phyloP scores from a whole-genome alignment of 257 asterid genomes.

The Schizonepeta tenuifolia region DNA sequence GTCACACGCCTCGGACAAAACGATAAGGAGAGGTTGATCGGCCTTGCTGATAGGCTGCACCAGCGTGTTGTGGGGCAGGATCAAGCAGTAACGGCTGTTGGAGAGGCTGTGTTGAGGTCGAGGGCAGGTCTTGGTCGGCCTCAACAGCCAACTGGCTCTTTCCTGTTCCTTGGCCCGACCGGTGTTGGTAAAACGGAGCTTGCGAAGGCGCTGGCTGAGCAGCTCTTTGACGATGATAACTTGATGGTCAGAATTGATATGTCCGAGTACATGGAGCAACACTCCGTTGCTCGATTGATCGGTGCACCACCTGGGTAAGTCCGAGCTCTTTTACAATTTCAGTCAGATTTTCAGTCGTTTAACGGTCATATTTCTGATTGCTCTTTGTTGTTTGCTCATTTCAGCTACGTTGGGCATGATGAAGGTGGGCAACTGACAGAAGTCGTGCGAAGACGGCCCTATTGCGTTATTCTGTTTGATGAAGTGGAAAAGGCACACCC shows the following conservation, averaged over 20 bases:
- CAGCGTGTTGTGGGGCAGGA: conserved; percentile 72
- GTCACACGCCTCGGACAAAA: conserved; percentile 91
- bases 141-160: conserved; percentile 91
- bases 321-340: neutral
- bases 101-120: conserved; percentile 88
- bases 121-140: conserved; percentile 89
- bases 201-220: conserved; percentile 92
- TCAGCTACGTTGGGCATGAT: conserved; percentile 89
- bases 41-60: conserved; percentile 66
- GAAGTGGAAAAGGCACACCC: conserved; percentile 93
- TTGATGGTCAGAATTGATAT: conserved; percentile 81
- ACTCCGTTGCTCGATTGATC: conserved; percentile 80
- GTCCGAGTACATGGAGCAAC: conserved; percentile 99
- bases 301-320: conserved; percentile 98
- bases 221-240: conserved; percentile 81
- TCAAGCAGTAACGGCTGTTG: conserved; percentile 74
- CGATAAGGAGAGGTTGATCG: conserved; percentile 76
- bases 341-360: neutral
- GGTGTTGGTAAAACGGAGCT: conserved; percentile 98
- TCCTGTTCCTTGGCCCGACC: conserved; percentile 91
- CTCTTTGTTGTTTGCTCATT: neutral
- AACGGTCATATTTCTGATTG: neutral
- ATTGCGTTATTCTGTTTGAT: conserved; percentile 79
- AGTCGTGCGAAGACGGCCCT: conserved; percentile 90
- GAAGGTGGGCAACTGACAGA: conserved; percentile 95